A percentile compares a stretch with the other conserved stretches of the same genome.
These are phyloP conservation scores for Cordyceps cateniannulata DNA, from an alignment of 2,329 filamentous ascomycete species.

Conservation along the genomic window DNA sequence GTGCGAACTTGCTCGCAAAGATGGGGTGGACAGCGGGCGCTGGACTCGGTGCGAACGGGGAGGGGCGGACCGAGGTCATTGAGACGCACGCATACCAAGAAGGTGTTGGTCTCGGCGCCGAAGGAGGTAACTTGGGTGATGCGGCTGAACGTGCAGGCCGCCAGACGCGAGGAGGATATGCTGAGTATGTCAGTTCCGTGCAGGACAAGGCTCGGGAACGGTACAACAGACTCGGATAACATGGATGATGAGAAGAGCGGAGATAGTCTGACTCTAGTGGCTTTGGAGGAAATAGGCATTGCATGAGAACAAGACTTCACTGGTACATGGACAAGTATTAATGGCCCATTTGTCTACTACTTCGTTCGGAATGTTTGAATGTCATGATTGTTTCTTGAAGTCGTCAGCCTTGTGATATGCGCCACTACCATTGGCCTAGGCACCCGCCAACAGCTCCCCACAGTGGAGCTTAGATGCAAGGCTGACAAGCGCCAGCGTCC, in stretches of 20 bases:
- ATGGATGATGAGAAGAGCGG: neutral
- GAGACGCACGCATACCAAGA: conserved; percentile 58
- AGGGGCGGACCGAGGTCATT: conserved; percentile 58
- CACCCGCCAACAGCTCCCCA: neutral
- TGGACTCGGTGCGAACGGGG: conserved; percentile 57
- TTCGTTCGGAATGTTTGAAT: neutral
- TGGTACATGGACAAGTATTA: neutral
- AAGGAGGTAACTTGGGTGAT: conserved; percentile 63
- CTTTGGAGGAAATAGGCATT: neutral
- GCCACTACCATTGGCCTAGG: neutral
- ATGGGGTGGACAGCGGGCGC: conserved; percentile 65
- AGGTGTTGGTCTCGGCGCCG: conserved; percentile 63
- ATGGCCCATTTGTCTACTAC: no score
- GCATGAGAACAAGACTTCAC: neutral
- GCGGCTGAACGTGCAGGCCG: conserved; percentile 57
- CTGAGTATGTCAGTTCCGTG: conserved; percentile 56
- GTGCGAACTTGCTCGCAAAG: conserved; percentile 61
- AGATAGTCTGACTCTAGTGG: neutral
- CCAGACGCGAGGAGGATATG: conserved; percentile 53
- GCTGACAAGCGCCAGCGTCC: neutral
- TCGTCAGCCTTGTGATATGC: neutral
- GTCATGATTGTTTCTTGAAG: neutral
- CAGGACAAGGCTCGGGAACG: conserved; percentile 62
- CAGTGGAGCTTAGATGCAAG: conserved; percentile 1
- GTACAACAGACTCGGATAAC: conserved; percentile 46